Evolutionary conservation across 2,329 filamentous ascomycete species (phyloP).

Genomic region (Uncinocarpus reesii): DNA sequence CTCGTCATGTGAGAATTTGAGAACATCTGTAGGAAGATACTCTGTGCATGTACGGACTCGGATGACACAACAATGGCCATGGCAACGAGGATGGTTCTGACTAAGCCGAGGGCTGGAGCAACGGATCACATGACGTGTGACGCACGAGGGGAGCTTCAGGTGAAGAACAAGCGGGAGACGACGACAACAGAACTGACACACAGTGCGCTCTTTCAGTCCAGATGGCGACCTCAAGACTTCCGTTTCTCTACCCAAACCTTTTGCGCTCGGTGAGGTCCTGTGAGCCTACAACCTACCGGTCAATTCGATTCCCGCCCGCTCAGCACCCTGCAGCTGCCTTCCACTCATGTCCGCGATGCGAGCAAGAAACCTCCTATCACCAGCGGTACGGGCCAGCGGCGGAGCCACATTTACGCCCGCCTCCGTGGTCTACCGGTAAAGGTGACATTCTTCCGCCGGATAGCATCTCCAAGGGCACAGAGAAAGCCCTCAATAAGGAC

Average conservation of each 20-base stretch:
- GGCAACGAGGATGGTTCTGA: too few relatives aligned
- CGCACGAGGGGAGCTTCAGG: background rate
- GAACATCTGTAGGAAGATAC: too few relatives aligned
- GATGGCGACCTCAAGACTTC: slow-evolving; percentile 55
- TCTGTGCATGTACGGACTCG: too few relatives aligned
- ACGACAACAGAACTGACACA: background rate
- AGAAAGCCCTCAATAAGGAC: slow-evolving; percentile 14
- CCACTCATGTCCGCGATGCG: slow-evolving; percentile 28
- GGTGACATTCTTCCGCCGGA: slow-evolving; percentile 3
- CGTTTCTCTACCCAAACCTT: slow-evolving; percentile 59
- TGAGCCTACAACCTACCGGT: slow-evolving; percentile 36
- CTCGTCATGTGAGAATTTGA: too few relatives aligned
- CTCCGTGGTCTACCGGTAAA: slow-evolving; percentile 16
- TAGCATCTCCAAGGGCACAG: background rate
- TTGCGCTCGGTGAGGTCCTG: slow-evolving; percentile 48
- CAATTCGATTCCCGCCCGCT: slow-evolving; percentile 31
- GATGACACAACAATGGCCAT: too few relatives aligned
- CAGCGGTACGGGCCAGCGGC: slow-evolving; percentile 40
- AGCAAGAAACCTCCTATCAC: slow-evolving; percentile 32
- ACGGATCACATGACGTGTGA: slow-evolving; percentile 9
- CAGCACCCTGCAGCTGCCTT: slow-evolving; percentile 23
- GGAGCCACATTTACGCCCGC: slow-evolving; percentile 33
- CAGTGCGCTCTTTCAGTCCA: background rate
- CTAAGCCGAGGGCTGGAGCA: too few relatives aligned
- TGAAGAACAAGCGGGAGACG: background rate